Evolutionary conservation across 352 stramenopile species (phyloP).

Genomic region (Phytopythium montanum): DNA sequence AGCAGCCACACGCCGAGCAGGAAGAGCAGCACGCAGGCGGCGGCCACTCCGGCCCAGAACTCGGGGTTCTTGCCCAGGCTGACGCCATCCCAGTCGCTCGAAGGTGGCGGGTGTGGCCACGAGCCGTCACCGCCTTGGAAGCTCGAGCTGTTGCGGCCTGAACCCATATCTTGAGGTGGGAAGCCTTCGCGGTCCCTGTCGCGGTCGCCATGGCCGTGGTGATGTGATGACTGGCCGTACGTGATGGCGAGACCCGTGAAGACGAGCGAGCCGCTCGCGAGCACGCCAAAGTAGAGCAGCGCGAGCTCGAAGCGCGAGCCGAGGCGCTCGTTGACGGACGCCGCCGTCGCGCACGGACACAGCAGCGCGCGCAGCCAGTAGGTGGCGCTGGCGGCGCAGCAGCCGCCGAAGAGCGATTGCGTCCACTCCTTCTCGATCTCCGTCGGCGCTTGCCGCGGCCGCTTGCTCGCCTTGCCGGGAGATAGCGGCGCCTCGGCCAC

Average conservation of each 20-base stretch:
- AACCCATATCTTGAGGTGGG: background rate
- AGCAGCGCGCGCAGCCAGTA: constrained; percentile 33
- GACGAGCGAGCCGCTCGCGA: constrained; percentile 32
- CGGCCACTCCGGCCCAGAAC: background rate
- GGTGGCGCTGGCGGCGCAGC: constrained; percentile 23
- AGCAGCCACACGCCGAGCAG: constrained; percentile 38
- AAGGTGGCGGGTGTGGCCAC: background rate
- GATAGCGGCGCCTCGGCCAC: background rate
- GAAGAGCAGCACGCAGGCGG: constrained; percentile 19
- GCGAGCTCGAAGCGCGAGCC: constrained; percentile 32
- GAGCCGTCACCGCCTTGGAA: background rate
- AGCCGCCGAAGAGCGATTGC: constrained; percentile 22
- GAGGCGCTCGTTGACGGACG: constrained; percentile 32
- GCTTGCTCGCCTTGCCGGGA: background rate
- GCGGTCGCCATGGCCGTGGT: background rate
- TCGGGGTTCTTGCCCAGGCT: constrained; percentile 1
- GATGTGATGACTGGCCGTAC: constrained; percentile 5
- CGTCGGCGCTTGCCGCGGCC: background rate
- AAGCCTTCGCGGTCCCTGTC: background rate
- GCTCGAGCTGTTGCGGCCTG: background rate
- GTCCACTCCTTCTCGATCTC: constrained; percentile 17
- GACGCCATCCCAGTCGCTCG: background rate
- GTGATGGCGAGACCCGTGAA: constrained; percentile 27
- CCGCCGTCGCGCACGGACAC: constrained; percentile 41
- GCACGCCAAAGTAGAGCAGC: constrained; percentile 38